Percentiles rank a stretch among this genome's conserved stretches.
These are phyloP conservation scores for Petrea volubilis DNA, from an alignment of 257 asterid species.

Conservation along the genomic window DNA sequence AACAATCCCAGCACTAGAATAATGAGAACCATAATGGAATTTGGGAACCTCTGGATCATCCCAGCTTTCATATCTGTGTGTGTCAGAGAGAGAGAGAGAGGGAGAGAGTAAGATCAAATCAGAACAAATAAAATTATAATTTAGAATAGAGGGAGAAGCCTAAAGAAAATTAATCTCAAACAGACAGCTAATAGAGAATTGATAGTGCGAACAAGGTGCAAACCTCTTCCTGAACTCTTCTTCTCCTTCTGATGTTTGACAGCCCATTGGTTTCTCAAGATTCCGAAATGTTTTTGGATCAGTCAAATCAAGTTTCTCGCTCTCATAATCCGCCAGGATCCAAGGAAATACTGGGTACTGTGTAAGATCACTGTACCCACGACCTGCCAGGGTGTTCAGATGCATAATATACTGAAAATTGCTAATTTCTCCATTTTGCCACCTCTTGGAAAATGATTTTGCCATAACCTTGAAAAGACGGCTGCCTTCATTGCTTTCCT, in stretches of 20 bases:
- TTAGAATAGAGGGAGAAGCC: background rate
- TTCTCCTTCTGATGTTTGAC: constrained; percentile 94
- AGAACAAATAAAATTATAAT: constrained; percentile 11
- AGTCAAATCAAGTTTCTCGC: constrained; percentile 76
- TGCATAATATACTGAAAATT: constrained; percentile 99
- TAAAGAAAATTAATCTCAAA: background rate
- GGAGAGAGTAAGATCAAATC: too few species aligned
- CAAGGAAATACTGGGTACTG: constrained; percentile 99
- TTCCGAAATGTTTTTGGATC: constrained; percentile 90
- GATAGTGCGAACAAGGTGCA: constrained; percentile 17
- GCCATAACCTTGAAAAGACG: constrained; percentile 98
- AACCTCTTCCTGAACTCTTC: constrained; percentile 97
- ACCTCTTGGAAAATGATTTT: constrained; percentile 93
- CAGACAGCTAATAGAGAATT: background rate
- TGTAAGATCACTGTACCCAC: constrained; percentile 98
- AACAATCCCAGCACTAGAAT: constrained; percentile 98
- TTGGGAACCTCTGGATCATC: constrained; percentile 99
- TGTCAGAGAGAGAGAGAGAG: constrained; percentile 22
- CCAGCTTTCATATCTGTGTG: constrained; percentile 93
- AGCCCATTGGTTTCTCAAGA: constrained; percentile 96
- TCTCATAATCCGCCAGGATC: constrained; percentile 96
- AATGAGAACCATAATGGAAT: constrained; percentile 98
- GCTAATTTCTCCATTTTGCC: constrained; percentile 99
- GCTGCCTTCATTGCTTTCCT: constrained; percentile 93
- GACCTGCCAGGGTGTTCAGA: constrained; percentile 97